Percentiles rank a stretch among this genome's conserved stretches.
phyloP scores from a whole-genome alignment of 1,139 yeast genomes.

The Arxiozyma slooffiae region DNA sequence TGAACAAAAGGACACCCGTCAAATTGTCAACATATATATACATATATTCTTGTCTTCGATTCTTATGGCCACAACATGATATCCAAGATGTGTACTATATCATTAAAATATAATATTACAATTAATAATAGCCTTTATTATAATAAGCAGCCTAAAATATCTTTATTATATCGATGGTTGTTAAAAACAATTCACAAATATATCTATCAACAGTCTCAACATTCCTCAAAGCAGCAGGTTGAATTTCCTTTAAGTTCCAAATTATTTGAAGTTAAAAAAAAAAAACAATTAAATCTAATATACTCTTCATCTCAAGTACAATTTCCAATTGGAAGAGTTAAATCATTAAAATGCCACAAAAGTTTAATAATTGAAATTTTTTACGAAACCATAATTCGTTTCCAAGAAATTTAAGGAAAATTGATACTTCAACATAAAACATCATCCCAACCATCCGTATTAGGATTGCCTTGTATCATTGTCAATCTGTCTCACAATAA shows the following conservation, averaged over 20 bases:
- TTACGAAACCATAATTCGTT: constrained; percentile 56
- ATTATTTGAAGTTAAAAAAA: constrained; percentile 27
- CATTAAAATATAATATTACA: background rate
- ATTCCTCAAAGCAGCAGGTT: background rate
- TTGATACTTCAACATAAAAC: constrained; percentile 81
- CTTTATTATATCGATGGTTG: background rate
- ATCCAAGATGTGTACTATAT: background rate
- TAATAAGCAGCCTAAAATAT: background rate
- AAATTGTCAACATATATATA: too few relatives aligned
- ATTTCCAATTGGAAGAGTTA: constrained; percentile 67
- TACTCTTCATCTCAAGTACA: constrained; percentile 59
- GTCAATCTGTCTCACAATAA: constrained; percentile 77
- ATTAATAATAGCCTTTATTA: background rate
- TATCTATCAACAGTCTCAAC: background rate
- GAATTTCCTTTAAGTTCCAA: constrained; percentile 3
- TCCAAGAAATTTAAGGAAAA: constrained; percentile 68
- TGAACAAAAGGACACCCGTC: too few relatives aligned
- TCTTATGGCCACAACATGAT: background rate
- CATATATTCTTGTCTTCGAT: too few relatives aligned
- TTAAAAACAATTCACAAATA: background rate
- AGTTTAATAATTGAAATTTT: constrained; percentile 66
- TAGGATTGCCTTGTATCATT: constrained; percentile 59
- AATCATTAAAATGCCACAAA: constrained; percentile 64
- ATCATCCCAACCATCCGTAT: constrained; percentile 82
- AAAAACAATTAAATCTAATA: constrained; percentile 51